Evolutionary conservation across 805 yeast species (phyloP).

Genomic region (Myxozyma nipponensis): DNA sequence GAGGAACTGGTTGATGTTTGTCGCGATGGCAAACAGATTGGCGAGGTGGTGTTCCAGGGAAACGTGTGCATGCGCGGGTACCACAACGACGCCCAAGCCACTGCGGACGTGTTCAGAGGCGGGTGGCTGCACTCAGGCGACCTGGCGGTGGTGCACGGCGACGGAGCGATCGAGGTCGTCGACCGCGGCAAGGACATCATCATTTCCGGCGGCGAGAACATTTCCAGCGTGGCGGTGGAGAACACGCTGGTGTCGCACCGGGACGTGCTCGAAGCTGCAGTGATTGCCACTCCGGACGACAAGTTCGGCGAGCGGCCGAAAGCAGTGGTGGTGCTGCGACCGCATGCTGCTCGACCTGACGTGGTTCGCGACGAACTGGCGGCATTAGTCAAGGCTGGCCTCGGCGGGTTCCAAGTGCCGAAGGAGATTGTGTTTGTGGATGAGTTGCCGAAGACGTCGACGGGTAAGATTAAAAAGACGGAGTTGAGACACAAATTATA

Average conservation of each 20-base stretch:
- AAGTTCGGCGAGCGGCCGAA: conserved; percentile 38
- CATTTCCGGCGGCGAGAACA: conserved; percentile 40
- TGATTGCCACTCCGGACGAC: conserved; percentile 35
- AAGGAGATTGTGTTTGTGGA: conserved; percentile 31
- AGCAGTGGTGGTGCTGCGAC: conserved; percentile 33
- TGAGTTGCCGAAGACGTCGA: conserved; percentile 38
- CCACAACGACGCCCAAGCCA: conserved; percentile 36
- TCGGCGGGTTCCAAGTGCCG: conserved; percentile 39
- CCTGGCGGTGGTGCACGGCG: conserved; percentile 37
- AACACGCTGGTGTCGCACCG: conserved; percentile 32
- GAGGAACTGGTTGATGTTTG: conserved; percentile 30
- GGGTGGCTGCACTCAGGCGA: conserved; percentile 34
- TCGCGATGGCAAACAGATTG: conserved; percentile 35
- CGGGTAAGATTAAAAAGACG: conserved; percentile 38
- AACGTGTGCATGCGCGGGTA: conserved; percentile 37
- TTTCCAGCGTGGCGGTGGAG: conserved; percentile 39
- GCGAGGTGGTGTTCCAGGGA: conserved; percentile 37
- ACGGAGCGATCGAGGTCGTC: conserved; percentile 36
- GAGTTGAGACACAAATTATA: conserved; percentile 35
- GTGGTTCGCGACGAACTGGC: conserved; percentile 23
- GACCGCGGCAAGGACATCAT: conserved; percentile 40
- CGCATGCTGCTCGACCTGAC: background rate
- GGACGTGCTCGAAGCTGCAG: conserved; percentile 36
- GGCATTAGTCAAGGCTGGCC: conserved; percentile 29
- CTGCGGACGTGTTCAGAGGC: conserved; percentile 34